A percentile compares a stretch with the other conserved stretches of the same genome.
Conservation (phyloP, 495 filamentous ascomycete species). For the Stereocaulon alpinum region DNA sequence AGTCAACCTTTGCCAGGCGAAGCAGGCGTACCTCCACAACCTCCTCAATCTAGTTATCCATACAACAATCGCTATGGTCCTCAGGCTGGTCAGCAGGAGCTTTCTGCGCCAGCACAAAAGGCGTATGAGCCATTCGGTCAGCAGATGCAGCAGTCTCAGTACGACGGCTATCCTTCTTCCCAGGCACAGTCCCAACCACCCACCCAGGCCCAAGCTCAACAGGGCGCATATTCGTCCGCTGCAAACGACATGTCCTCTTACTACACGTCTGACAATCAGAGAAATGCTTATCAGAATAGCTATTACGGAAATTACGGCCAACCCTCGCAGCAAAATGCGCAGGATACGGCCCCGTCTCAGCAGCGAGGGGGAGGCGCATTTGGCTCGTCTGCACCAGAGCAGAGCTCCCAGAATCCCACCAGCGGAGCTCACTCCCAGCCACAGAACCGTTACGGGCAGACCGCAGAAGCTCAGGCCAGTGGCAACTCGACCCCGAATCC, state of each 20-base stretch:
- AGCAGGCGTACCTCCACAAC: constrained; percentile 36
- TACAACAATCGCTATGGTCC: constrained; percentile 54
- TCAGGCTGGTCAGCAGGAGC: constrained; percentile 44
- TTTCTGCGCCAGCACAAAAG: constrained; percentile 58
- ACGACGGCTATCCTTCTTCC: constrained; percentile 42
- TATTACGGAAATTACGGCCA: constrained; percentile 74
- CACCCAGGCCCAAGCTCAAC: constrained; percentile 40
- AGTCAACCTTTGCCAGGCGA: constrained; percentile 26
- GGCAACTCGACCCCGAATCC: constrained; percentile 86
- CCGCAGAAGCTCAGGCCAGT: constrained; percentile 64
- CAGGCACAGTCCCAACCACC: constrained; percentile 37
- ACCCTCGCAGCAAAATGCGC: constrained; percentile 49
- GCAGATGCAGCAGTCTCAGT: constrained; percentile 60
- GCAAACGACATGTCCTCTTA: constrained; percentile 76
- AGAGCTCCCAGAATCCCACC: constrained; percentile 64
- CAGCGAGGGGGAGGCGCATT: constrained; percentile 67
- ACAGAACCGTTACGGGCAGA: constrained; percentile 57
- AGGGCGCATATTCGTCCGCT: constrained; percentile 56
- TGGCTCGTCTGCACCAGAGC: constrained; percentile 59
- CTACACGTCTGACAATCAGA: constrained; percentile 74
- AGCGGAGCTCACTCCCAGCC: constrained; percentile 46
- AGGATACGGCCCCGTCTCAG: constrained; percentile 61
- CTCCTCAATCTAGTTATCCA: constrained; percentile 33
- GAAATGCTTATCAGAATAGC: constrained; percentile 67
- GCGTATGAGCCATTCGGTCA: constrained; percentile 81